These are phyloP conservation scores for Cercospora beticola DNA, from an alignment of 2,329 filamentous ascomycete genomes.

Conservation along the genomic window DNA sequence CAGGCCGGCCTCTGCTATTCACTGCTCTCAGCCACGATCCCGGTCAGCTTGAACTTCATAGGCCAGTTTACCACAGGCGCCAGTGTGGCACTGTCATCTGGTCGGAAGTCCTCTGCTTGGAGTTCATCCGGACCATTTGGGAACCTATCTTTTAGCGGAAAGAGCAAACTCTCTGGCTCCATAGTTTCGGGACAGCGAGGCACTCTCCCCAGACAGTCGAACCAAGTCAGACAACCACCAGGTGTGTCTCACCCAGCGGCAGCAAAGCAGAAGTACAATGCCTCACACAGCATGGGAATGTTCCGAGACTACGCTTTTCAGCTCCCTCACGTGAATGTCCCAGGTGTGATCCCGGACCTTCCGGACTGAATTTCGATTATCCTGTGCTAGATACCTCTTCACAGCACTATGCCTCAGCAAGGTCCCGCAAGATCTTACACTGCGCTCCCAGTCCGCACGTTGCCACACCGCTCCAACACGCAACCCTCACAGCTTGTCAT, in stretches of 20 bases:
- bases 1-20: not conserved
- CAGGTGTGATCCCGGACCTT: not conserved
- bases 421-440: not conserved
- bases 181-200: not conserved
- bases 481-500: not conserved
- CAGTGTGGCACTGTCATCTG: not conserved
- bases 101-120: not conserved
- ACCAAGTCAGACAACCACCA: not conserved
- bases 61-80: not conserved
- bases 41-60: conserved; percentile 1
- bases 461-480: not conserved
- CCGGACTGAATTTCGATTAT: not conserved
- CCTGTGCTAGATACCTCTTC: not conserved
- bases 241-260: not conserved
- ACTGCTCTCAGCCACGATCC: conserved; percentile 1
- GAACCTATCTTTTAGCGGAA: not conserved
- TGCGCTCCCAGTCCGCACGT: not conserved
- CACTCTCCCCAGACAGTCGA: not conserved
- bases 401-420: not conserved
- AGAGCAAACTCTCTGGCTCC: not conserved
- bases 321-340: not conserved
- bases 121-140: not conserved
- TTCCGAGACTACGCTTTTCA: not conserved
- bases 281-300: not conserved
- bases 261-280: not conserved